A percentile compares a stretch with the other conserved stretches of the same genome.
Evolutionary conservation across 108 stramenopile genomes (phyloP).

Genomic region (Cyclostephanos invisitatus): DNA sequence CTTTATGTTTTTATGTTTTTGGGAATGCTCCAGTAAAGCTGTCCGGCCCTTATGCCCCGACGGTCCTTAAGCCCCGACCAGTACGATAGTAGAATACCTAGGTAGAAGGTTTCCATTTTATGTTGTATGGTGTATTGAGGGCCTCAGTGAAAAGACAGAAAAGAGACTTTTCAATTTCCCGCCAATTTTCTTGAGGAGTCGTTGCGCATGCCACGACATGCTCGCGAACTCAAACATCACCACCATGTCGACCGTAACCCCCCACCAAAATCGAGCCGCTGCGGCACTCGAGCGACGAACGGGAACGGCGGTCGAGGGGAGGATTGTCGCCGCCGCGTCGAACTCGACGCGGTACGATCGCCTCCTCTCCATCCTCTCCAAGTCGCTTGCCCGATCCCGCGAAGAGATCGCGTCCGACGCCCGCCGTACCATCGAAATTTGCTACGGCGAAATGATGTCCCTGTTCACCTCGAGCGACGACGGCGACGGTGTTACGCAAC

Average conservation of each 20-base stretch:
- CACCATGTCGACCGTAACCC: background rate
- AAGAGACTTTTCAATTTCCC: too few relatives aligned
- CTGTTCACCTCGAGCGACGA: constrained; percentile 33
- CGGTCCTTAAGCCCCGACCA: too few relatives aligned
- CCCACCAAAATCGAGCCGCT: background rate
- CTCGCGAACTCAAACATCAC: too few relatives aligned
- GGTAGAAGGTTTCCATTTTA: too few relatives aligned
- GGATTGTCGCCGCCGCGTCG: background rate
- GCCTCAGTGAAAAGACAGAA: too few relatives aligned
- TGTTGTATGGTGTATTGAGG: too few relatives aligned
- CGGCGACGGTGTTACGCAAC: constrained; percentile 18
- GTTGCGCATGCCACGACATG: too few relatives aligned
- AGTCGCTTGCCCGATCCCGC: constrained; percentile 30
- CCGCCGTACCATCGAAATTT: constrained; percentile 12
- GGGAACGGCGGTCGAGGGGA: background rate
- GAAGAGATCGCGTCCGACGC: constrained; percentile 24
- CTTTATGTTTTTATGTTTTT: too few relatives aligned
- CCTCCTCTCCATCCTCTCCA: constrained; percentile 33
- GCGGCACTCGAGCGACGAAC: background rate
- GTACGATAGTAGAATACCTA: too few relatives aligned
- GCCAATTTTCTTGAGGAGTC: too few relatives aligned
- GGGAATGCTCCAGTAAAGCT: too few relatives aligned
- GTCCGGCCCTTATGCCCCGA: too few relatives aligned
- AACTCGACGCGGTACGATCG: constrained; percentile 8
- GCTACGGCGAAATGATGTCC: constrained; percentile 45